Base-by-base conservation (phyloP, 805 yeast genomes). In the Cyberlindnera petersonii region DNA sequence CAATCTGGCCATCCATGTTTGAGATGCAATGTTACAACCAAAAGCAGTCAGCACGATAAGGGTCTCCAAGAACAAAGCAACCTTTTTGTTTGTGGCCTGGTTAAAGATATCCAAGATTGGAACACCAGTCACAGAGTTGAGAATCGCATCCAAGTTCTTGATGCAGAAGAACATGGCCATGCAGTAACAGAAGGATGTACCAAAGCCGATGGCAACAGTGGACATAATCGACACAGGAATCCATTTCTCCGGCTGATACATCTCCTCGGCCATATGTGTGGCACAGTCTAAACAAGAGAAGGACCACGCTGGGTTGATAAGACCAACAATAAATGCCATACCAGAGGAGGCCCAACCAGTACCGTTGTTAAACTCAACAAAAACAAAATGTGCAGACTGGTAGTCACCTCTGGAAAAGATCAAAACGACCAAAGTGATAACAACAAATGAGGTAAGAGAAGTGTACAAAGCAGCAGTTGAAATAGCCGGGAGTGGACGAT, bases 191-290 rank as follows among this genome's bases (percentile, higher is more conserved):
- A 75, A 72, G 3, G 78, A 65, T 5, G 87, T 82, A n/a, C 70
- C 53, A 44, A 81, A 75, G 0, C 86, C 86, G 50, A 82, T 76
- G 7, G 77, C 69, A 3, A 80, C 81, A 3, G 85, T 77, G 5
- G 79, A 70, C 55, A 77, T 64, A 46, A 80, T 77, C 2, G 82
- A 77, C 35, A 69, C 69, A 16, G 86, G 86, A 39, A 79, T 76
- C 45, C 74, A 69, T 23, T 68, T 63, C 43, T 71, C 69, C 15
- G 84, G 82, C 24, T 69, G 60, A 14, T 63, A 50, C 26, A 71
- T 70, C 53, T 81, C 87, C 53, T 82, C 88, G 17, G 82, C 78
- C 72, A 82, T 68, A 51, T 81, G 87, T 3, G 86, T 77, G 3
- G 86, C 85, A 41, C 79, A 75, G 53, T 81, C 88, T 35, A 79